Percentiles rank a stretch among this genome's conserved stretches.
Conservation (phyloP, 2,329 filamentous ascomycete species). For the Shiraia sp. region DNA sequence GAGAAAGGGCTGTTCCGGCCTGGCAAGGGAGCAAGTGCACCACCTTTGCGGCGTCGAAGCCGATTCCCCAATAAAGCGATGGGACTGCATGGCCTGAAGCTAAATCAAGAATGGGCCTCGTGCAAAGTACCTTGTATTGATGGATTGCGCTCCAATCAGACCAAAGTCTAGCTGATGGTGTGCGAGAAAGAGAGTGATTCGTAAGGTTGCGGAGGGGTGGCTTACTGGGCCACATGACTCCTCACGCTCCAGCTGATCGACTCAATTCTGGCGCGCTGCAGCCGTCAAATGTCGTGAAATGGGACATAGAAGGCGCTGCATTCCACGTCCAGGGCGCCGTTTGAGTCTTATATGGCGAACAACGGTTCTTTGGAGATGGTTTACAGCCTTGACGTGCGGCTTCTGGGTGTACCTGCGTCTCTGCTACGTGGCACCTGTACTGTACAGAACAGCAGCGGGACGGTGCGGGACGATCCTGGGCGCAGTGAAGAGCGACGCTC, state of each 20-base stretch:
- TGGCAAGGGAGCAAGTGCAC: slow-evolving; percentile 29
- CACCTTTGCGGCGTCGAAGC: slow-evolving; percentile 32
- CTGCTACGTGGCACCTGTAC: slow-evolving; percentile 45
- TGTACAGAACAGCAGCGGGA: slow-evolving; percentile 38
- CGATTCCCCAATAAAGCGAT: slow-evolving; percentile 35
- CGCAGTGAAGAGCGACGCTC: slow-evolving; percentile 29
- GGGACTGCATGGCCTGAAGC: slow-evolving; percentile 42
- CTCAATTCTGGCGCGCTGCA: slow-evolving; percentile 36
- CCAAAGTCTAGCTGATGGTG: slow-evolving; percentile 34
- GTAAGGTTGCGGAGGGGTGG: slow-evolving; percentile 40
- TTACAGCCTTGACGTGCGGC: slow-evolving; percentile 31
- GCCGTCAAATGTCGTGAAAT: slow-evolving; percentile 21
- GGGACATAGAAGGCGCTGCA: slow-evolving; percentile 20
- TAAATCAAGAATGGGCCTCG: slow-evolving; percentile 41
- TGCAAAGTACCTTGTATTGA: slow-evolving; percentile 41
- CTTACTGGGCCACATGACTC: slow-evolving; percentile 45
- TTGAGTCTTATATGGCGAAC: slow-evolving; percentile 29
- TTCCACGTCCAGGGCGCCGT: slow-evolving; percentile 13
- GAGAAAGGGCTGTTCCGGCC: slow-evolving; percentile 23
- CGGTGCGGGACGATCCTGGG: slow-evolving; percentile 44
- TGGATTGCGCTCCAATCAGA: slow-evolving; percentile 37
- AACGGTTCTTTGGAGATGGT: slow-evolving; percentile 19
- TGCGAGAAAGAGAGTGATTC: slow-evolving; percentile 43
- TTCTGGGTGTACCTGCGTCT: slow-evolving; percentile 36
- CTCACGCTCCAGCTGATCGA: slow-evolving; percentile 41